Evolutionary conservation across 2,329 filamentous ascomycete species (phyloP).

Genomic region (Aspergillus ochraceoroseus): DNA sequence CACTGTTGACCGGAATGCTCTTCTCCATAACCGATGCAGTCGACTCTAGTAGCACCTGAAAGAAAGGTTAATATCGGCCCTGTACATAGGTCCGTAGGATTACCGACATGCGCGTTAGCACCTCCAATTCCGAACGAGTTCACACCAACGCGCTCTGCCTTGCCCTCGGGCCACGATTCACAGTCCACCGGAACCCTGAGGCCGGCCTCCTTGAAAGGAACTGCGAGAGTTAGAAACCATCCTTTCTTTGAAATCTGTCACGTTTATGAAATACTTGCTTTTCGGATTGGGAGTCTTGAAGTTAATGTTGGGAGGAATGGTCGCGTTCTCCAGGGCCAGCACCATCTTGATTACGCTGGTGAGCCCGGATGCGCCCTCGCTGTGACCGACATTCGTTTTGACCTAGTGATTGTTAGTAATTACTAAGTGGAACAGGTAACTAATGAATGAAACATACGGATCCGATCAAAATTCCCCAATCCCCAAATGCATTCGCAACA

Average conservation of each 20-base stretch:
- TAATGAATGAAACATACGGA: constrained; percentile 2
- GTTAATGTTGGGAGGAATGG: constrained; percentile 17
- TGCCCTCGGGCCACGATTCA: constrained; percentile 19
- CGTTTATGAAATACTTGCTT: constrained; percentile 1
- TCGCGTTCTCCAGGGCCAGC: constrained; percentile 15
- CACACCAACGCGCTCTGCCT: constrained; percentile 21
- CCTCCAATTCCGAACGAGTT: constrained; percentile 29
- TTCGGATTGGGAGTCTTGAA: constrained; percentile 25
- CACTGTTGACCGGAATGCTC: neutral
- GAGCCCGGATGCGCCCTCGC: constrained; percentile 17
- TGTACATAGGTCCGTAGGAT: constrained; percentile 26
- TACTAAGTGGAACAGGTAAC: no score
- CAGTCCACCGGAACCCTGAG: constrained; percentile 1
- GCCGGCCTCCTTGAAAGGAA: constrained; percentile 7
- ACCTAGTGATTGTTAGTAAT: constrained; percentile 1
- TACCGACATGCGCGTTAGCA: constrained; percentile 11
- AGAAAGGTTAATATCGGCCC: constrained; percentile 34
- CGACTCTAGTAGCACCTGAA: constrained; percentile 11
- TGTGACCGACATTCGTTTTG: constrained; percentile 22
- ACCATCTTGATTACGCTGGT: constrained; percentile 19
- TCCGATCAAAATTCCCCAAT: constrained; percentile 8
- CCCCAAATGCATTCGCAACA: constrained; percentile 9
- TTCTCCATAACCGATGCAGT: no score
- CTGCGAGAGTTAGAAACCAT: constrained; percentile 1
- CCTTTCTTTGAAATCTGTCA: neutral